A percentile compares a stretch with the other conserved stretches of the same genome.
Evolutionary conservation across 257 asterid genomes (phyloP).

Genomic region (Hygrophila difformis): DNA sequence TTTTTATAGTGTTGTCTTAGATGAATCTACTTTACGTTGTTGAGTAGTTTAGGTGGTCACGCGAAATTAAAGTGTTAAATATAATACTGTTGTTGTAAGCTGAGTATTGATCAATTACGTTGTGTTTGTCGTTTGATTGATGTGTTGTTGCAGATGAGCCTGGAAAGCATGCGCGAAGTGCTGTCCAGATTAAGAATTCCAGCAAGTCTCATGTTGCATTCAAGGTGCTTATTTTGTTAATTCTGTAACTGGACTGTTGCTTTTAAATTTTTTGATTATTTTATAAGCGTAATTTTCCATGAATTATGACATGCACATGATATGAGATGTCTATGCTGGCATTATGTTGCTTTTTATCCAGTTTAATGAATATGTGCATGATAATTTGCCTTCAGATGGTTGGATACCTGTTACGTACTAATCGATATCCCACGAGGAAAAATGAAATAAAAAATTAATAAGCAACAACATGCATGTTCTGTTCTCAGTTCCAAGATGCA

Average conservation of each 20-base stretch:
- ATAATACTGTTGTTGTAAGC: too few species aligned
- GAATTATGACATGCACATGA: too few species aligned
- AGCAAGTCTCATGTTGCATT: slow-evolving; percentile 86
- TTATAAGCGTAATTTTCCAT: too few species aligned
- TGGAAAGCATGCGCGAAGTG: slow-evolving; percentile 89
- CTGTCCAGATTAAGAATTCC: slow-evolving; percentile 71
- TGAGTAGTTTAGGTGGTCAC: too few species aligned
- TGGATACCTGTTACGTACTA: neutral
- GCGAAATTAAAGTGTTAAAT: too few species aligned
- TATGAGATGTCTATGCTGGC: too few species aligned
- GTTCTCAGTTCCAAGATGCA: slow-evolving; percentile 84
- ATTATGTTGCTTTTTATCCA: neutral
- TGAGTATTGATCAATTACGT: too few species aligned
- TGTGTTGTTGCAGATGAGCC: slow-evolving; percentile 71
- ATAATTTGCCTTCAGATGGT: neutral
- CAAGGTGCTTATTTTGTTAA: slow-evolving; percentile 53
- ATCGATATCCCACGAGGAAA: neutral
- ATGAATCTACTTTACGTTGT: too few species aligned
- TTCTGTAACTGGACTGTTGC: too few species aligned
- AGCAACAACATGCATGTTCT: slow-evolving; percentile 10
- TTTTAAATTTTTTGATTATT: too few species aligned
- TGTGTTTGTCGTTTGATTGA: slow-evolving; percentile 3
- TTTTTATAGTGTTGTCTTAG: too few species aligned
- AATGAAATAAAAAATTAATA: neutral
- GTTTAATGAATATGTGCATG: too few species aligned